Evolutionary conservation across 2,329 filamentous ascomycete species (phyloP).

Genomic region (Fusarium tanahbumbuense): DNA sequence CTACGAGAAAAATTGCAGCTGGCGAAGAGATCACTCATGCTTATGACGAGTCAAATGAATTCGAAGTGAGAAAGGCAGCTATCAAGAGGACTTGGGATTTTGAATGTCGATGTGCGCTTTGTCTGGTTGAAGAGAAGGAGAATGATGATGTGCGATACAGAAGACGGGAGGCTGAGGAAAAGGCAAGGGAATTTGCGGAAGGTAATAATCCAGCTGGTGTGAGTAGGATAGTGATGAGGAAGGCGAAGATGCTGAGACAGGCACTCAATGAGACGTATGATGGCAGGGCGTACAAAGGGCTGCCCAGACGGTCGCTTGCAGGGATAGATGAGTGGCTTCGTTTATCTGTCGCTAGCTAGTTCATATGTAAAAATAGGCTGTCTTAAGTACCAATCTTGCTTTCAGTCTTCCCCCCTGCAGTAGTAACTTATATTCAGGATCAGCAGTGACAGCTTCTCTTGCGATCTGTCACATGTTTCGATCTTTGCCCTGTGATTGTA

Average conservation of each 20-base stretch:
- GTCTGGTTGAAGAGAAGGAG: slow-evolving; percentile 48
- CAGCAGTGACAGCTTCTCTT: no score
- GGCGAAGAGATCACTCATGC: slow-evolving; percentile 52
- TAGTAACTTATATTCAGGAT: no score
- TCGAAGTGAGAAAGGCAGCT: slow-evolving; percentile 35
- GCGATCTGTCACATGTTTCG: no score
- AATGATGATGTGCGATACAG: slow-evolving; percentile 20
- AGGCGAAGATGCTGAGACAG: slow-evolving; percentile 41
- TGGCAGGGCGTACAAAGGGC: slow-evolving; percentile 37
- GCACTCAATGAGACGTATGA: slow-evolving; percentile 48
- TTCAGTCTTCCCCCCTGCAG: no score
- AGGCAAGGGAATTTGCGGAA: slow-evolving; percentile 38
- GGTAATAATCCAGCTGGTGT: slow-evolving; percentile 6
- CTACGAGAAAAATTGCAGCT: slow-evolving; percentile 46
- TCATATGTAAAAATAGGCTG: no score
- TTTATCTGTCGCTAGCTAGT: neutral
- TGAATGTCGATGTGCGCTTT: slow-evolving; percentile 52
- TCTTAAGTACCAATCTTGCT: no score
- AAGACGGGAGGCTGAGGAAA: slow-evolving; percentile 36
- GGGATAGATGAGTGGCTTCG: slow-evolving; percentile 48
- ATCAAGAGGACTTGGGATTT: slow-evolving; percentile 53
- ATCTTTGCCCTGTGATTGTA: no score
- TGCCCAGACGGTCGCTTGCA: slow-evolving; percentile 41
- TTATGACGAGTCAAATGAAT: slow-evolving; percentile 48
- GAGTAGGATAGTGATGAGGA: slow-evolving; percentile 36